Base-by-base conservation (phyloP, 2,329 filamentous ascomycete genomes). In the Thermothelomyces thermophilus region DNA sequence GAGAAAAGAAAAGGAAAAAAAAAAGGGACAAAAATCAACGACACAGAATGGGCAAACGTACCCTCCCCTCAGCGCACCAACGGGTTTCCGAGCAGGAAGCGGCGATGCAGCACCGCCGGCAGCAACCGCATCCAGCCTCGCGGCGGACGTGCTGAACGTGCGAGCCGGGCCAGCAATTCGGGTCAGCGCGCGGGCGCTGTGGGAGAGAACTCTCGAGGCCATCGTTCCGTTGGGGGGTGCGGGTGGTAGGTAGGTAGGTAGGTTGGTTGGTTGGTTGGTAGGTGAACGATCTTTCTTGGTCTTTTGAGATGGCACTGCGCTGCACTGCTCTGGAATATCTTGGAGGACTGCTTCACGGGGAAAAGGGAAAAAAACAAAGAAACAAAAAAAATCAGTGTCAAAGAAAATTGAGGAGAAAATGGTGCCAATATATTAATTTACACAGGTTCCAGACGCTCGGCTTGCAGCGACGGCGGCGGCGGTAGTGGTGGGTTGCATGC, bases 11-110 rank as follows among this genome's bases (percentile, higher is more conserved):
- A n/a, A n/a, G n/a, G n/a, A n/a, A n/a, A n/a, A n/a, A n/a, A n/a
- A n/a, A n/a, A n/a, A n/a, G n/a, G n/a, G n/a, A n/a, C n/a, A n/a
- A n/a, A n/a, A n/a, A n/a, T n/a, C n/a, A n/a, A n/a, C n/a, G n/a
- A n/a, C n/a, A n/a, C n/a, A n/a, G n/a, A n/a, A n/a, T n/a, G n/a
- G n/a, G n/a, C n/a, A n/a, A n/a, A n/a, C n/a, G n/a, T 61, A 82
- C 79, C 79, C 78, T 70, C 77, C 77, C 42, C 79, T 76, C 65
- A 82, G 80, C 52, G 79, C 79, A 58, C 79, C 79, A 52, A 82
- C 69, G 40, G 79, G 79, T 67, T 74, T 79, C 61, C 75, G 72
- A 47, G 74, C 71, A n/a, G 76, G 76, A 52, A 82, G 68, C 31
- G 75, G 70, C 48, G 69, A 6, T 9, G 39, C 64, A 35, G 70